Conservation (phyloP, 371 early-diverging fungal genomes). For the Mucor circinelloides region DNA sequence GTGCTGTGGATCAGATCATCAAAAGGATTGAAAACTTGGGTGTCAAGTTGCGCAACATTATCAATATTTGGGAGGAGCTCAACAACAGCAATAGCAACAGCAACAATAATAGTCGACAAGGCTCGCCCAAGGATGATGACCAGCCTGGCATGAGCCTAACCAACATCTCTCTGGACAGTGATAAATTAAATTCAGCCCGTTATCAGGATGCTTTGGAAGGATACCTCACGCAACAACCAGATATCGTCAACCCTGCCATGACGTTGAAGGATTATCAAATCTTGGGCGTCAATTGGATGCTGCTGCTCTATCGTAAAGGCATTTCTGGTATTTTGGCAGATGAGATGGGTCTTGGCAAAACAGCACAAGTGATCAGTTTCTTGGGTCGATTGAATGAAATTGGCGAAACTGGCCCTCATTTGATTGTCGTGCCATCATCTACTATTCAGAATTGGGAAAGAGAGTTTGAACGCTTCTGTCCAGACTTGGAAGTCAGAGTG, state of each 20-base stretch:
- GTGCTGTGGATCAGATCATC: conserved; percentile 76
- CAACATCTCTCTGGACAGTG: conserved; percentile 15
- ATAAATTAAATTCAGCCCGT: conserved; percentile 9
- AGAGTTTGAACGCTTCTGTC: conserved; percentile 81
- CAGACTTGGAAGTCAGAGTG: conserved; percentile 61
- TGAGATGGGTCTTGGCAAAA: conserved; percentile 99
- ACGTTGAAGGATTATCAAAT: conserved; percentile 90
- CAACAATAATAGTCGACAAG: conserved; percentile 16
- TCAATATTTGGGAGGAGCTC: conserved; percentile 56
- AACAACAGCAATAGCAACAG: too few species aligned
- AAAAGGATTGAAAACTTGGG: conserved; percentile 62
- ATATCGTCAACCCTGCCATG: conserved; percentile 53
- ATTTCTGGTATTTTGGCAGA: conserved; percentile 91
- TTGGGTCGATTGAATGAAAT: conserved; percentile 67
- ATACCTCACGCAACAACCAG: conserved; percentile 59
- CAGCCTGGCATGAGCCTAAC: conserved; percentile 32
- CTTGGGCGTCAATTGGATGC: conserved; percentile 93
- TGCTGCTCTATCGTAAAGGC: conserved; percentile 75
- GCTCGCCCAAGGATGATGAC: conserved; percentile 18
- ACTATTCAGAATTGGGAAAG: conserved; percentile 89
- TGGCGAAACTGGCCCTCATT: conserved; percentile 69
- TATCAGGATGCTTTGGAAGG: conserved; percentile 48
- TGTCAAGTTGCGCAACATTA: conserved; percentile 46
- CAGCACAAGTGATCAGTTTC: conserved; percentile 93
- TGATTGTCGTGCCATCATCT: conserved; percentile 91